These are phyloP conservation scores for Amphicarpaea edgeworthii DNA, from an alignment of 306 rosid species.

Conservation along the genomic window DNA sequence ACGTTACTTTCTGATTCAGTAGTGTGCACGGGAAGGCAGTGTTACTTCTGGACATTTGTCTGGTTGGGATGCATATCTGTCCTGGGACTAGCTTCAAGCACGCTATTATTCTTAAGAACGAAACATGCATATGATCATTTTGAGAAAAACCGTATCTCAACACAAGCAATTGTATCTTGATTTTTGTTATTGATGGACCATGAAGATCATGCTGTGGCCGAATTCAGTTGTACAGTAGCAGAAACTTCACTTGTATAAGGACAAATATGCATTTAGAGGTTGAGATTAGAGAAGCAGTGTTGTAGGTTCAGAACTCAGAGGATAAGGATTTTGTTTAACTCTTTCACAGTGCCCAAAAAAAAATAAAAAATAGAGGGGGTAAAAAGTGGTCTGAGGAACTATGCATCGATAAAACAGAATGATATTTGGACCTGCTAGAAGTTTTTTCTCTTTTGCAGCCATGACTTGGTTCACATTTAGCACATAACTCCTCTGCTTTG, in stretches of 20 bases:
- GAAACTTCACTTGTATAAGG: slow-evolving; percentile 22
- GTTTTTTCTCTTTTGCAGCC: slow-evolving; percentile 36
- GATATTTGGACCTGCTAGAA: neutral
- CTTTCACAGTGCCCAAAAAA: neutral
- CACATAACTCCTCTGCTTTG: slow-evolving; percentile 15
- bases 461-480: slow-evolving; percentile 22
- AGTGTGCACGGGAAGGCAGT: slow-evolving; percentile 86
- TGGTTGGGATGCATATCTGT: slow-evolving; percentile 85
- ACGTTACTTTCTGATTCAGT: slow-evolving; percentile 43
- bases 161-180: slow-evolving; percentile 49
- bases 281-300: slow-evolving; percentile 11
- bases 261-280: slow-evolving; percentile 6
- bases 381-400: neutral
- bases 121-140: slow-evolving; percentile 74
- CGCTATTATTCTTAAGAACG: slow-evolving; percentile 75
- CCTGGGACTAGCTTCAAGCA: slow-evolving; percentile 70
- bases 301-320: slow-evolving; percentile 13
- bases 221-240: slow-evolving; percentile 17
- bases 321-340: slow-evolving; percentile 25
- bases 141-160: slow-evolving; percentile 64
- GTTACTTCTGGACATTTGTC: slow-evolving; percentile 82
- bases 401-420: too few relatives aligned
- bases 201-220: slow-evolving; percentile 11
- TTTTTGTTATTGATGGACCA: slow-evolving; percentile 3
- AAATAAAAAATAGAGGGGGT: neutral